A percentile compares a stretch with the other conserved stretches of the same genome.
phyloP scores from a whole-genome alignment of 2,329 filamentous ascomycete genomes.

The Didymella pomorum region DNA sequence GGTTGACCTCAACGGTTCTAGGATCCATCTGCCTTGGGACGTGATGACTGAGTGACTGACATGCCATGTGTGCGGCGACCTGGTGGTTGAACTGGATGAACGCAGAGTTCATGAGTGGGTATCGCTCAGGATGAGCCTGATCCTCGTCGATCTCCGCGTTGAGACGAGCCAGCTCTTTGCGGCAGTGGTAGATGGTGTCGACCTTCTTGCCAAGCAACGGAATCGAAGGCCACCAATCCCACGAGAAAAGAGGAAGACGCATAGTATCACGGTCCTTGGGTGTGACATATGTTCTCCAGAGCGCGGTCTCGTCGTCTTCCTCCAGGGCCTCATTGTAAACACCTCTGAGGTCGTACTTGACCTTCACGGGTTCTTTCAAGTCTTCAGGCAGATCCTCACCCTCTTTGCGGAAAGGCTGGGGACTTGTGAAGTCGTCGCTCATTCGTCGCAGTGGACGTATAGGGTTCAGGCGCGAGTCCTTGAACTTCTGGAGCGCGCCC shows the following conservation, averaged over 20 bases:
- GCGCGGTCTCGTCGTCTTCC: slow-evolving; percentile 53
- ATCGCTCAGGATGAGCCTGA: slow-evolving; percentile 83
- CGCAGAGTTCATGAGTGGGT: slow-evolving; percentile 91
- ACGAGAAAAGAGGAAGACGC: slow-evolving; percentile 66
- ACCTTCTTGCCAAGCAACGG: slow-evolving; percentile 87
- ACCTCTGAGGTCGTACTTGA: slow-evolving; percentile 42
- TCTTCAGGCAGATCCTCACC: slow-evolving; percentile 50
- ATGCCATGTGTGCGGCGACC: slow-evolving; percentile 97
- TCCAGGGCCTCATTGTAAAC: slow-evolving; percentile 42
- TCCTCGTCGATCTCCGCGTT: slow-evolving; percentile 93
- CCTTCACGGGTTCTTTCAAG: slow-evolving; percentile 33
- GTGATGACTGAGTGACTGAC: slow-evolving; percentile 89
- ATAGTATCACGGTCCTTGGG: slow-evolving; percentile 86
- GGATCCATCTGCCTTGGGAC: slow-evolving; percentile 93
- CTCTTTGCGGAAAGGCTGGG: slow-evolving; percentile 53
- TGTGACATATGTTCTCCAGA: slow-evolving; percentile 85
- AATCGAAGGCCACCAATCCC: slow-evolving; percentile 78
- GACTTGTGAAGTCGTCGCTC: slow-evolving; percentile 53
- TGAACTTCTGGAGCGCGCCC: slow-evolving; percentile 32
- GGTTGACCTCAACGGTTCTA: slow-evolving; percentile 89
- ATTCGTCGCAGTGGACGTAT: slow-evolving; percentile 37
- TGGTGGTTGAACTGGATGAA: slow-evolving; percentile 99
- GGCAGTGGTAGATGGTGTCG: slow-evolving; percentile 92
- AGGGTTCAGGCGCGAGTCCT: slow-evolving; percentile 32
- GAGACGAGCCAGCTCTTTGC: slow-evolving; percentile 82